phyloP scores from a whole-genome alignment of 192 early-diverging fungal species.

The Entomortierella beljakovae region DNA sequence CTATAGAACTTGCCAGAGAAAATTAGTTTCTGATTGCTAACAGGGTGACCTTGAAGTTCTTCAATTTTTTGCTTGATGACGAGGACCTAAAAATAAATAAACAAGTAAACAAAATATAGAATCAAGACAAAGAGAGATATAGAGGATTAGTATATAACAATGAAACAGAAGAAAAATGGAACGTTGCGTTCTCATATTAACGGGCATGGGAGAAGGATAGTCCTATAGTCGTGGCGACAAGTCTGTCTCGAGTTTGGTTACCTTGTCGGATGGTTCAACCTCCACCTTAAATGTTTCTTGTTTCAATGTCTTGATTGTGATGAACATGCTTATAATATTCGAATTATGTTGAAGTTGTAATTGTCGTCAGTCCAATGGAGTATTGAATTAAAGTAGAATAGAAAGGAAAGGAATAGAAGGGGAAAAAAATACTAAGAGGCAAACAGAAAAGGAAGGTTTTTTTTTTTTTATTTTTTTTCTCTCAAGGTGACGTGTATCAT shows the following conservation, averaged over 20 bases:
- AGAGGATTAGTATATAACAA: background rate
- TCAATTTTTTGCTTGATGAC: conserved; percentile 85
- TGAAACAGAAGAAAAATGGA: background rate
- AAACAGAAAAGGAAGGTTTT: background rate
- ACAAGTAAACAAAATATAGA: background rate
- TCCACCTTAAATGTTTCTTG: conserved; percentile 88
- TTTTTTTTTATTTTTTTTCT: background rate
- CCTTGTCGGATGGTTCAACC: conserved; percentile 74
- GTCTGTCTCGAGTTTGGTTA: conserved; percentile 13
- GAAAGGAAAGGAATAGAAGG: background rate
- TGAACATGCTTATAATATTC: conserved; percentile 83
- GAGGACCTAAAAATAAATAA: conserved; percentile 65
- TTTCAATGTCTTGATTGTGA: conserved; percentile 93
- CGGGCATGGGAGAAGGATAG: too few relatives aligned
- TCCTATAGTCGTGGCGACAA: too few relatives aligned
- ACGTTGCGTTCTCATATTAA: background rate
- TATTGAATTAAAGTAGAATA: background rate
- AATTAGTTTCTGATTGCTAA: conserved; percentile 87
- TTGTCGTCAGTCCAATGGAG: conserved; percentile 6
- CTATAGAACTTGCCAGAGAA: conserved; percentile 76
- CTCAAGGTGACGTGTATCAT: background rate
- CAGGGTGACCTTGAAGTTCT: conserved; percentile 74
- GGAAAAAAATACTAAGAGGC: conserved; percentile 14
- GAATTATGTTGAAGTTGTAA: conserved; percentile 83
- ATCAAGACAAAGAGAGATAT: background rate